Percentiles rank a stretch among this genome's conserved stretches.
These are phyloP conservation scores for Didymella segeticola DNA, from an alignment of 2,329 filamentous ascomycete genomes.

Conservation along the genomic window DNA sequence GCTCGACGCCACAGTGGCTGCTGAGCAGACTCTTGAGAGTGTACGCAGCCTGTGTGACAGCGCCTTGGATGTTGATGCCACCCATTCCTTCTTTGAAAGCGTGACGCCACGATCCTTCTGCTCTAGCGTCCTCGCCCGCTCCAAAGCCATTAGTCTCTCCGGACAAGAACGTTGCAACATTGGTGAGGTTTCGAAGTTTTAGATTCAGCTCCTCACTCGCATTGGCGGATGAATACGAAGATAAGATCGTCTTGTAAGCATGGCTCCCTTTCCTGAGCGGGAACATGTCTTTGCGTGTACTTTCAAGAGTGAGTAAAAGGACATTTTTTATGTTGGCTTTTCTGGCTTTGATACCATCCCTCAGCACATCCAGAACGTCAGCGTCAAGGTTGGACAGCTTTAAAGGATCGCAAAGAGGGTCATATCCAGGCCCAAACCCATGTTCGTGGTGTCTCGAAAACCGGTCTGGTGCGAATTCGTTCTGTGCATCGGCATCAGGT, in stretches of 20 bases:
- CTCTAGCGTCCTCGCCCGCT: background rate
- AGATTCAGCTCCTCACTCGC: conserved; percentile 14
- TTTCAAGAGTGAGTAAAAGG: conserved; percentile 24
- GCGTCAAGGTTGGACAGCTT: conserved; percentile 25
- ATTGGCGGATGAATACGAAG: conserved; percentile 14
- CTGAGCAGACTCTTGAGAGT: conserved; percentile 26
- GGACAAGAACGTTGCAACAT: conserved; percentile 18
- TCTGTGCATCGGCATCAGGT: background rate
- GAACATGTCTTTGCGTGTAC: conserved; percentile 26
- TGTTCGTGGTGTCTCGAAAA: background rate
- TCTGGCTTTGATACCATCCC: conserved; percentile 6
- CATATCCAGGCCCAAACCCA: conserved; percentile 11
- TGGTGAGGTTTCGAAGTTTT: conserved; percentile 18
- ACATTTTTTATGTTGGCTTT: conserved; percentile 23
- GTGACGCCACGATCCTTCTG: conserved; percentile 11
- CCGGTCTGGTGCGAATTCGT: background rate
- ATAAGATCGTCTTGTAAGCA: conserved; percentile 19
- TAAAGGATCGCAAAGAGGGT: conserved; percentile 17
- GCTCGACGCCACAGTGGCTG: conserved; percentile 26
- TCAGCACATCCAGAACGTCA: conserved; percentile 1
- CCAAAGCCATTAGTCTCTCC: conserved; percentile 19
- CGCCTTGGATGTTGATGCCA: conserved; percentile 23
- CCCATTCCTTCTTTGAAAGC: conserved; percentile 24
- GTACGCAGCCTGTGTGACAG: conserved; percentile 25
- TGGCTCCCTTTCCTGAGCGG: conserved; percentile 23